Evolutionary conservation across 495 filamentous ascomycete genomes (phyloP), one percentile per base, ranked within the genome.

Genomic region (Trichoderma orchidacearum): DNA sequence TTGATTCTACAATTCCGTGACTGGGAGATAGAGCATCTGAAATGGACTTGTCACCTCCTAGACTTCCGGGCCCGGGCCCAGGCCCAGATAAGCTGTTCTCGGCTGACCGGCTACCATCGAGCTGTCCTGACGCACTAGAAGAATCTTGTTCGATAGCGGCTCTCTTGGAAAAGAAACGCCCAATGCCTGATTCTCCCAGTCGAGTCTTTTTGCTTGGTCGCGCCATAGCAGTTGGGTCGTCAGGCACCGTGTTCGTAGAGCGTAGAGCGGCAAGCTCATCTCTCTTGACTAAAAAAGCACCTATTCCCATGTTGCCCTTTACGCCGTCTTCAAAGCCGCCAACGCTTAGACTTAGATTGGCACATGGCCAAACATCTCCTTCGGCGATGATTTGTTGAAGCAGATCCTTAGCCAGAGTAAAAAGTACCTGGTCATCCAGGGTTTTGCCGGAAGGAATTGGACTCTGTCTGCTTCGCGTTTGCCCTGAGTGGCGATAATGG

Each of bases 271-370:
- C 85, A 23, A 86, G 86, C 60, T 86, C 83, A 7, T 87, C 82
- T 3, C 90, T 89, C 59, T 85, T 84, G 11, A 95, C 69, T 17
- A 98, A 68, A 65, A 96, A 98, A 3, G 80, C 75, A 30, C 85
- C 84, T 59, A 98, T 98, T 12, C 86, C 89, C 72, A 78, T 82
- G 61, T 96, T 97, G 6, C 88, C 85, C 12, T 72, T 77, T 51
- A 91, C 75, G 6, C 88, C 85, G 60, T 96, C 92, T 68, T 98
- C 90, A 58, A 96, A 96, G 5, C 90, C 89, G 18, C 83, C 81
- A 54, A 98, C 88, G 62, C 84, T 87, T 48, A 98, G 70, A 56
- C 85, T 89, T 36, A 98, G 70, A 67, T 93, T 87, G 13, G 80
- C 71, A 67, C 92, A 96, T 23, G 93, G 93, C 88, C 91, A 97